Conservation (phyloP, 257 asterid genomes). For the Echites panduratus region DNA sequence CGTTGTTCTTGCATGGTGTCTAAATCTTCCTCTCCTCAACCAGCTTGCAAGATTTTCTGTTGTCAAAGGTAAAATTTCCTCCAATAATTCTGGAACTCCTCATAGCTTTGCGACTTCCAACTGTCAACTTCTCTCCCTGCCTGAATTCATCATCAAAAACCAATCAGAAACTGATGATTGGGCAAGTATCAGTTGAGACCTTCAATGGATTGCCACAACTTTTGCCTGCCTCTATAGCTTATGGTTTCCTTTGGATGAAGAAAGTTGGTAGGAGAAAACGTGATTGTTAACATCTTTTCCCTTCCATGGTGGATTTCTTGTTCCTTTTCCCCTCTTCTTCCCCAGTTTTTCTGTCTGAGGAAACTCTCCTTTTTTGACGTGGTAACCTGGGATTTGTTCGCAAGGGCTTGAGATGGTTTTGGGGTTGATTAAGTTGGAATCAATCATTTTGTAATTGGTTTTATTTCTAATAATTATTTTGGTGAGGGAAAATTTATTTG, state of each 20-base stretch:
- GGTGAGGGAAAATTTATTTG: constrained; percentile 12
- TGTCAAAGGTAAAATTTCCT: neutral
- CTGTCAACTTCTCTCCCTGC: neutral
- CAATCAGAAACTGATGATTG: neutral
- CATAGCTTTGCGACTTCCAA: neutral
- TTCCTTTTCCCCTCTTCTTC: neutral
- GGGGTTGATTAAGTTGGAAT: neutral
- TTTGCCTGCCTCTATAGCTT: neutral
- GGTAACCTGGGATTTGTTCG: neutral
- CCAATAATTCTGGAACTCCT: neutral
- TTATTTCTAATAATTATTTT: neutral
- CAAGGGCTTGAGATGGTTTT: neutral
- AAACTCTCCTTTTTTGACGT: neutral
- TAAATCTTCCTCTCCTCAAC: neutral
- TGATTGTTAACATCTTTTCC: neutral
- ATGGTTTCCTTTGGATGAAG: neutral
- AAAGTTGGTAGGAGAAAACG: neutral
- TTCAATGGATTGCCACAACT: neutral
- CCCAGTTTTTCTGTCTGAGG: neutral
- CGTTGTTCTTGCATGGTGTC: neutral
- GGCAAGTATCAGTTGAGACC: neutral
- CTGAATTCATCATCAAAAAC: neutral
- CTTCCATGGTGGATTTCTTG: neutral
- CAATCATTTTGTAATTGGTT: neutral
- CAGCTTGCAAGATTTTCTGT: neutral